Base-by-base conservation (phyloP, 1,284 basidiomycete species). In the Rhodotorula sp. region DNA sequence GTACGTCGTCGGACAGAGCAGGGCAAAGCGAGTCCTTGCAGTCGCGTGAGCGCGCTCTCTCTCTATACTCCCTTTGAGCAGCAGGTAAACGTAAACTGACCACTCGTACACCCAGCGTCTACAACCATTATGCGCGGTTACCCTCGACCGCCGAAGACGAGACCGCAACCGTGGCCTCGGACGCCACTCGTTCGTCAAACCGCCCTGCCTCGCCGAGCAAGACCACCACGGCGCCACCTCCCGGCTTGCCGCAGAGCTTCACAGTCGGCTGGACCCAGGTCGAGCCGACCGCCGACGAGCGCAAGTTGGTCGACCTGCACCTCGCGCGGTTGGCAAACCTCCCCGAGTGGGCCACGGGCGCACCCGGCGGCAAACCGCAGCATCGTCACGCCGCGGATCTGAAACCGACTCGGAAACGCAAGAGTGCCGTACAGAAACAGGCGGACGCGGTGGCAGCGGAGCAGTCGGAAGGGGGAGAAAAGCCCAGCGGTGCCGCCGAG, bases 21-120 rank as follows among this genome's bases (percentile, higher is more conserved):
- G 86, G 73, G 94, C 95, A 5, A 97, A 97, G 86, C 93, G 93
- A 80, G 90, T 92, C 16, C 86, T 97, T 26, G 92, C 92, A 47
- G 95, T 94, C 57, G 91, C 91, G 91, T 92, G 80, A 79, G 90
- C 85, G 72, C 6, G 71, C 62, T 64, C 74, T 71, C 34, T 67
- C 71, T 34, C 68, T 73, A 21, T n/a, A 23, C 43, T 46, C n/a
- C n/a, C 31, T 23, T 20, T 49, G 52, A 14, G 3, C 29, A 12
- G 16, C 18, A 15, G 3, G 12, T 46, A 21, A 12, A 26, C 10
- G n/a, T 34, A 8, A 15, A 21, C 26, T 47, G 21, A 46, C 43
- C 3, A 14, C 4, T 14, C 23, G 34, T 64, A 61, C 23, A 15
- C 47, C 5, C 77, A 95, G 93, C 47, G 91, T 95, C 4, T 96